Base-by-base conservation (phyloP, 2,329 filamentous ascomycete species). In the Exophiala oligosperma region DNA sequence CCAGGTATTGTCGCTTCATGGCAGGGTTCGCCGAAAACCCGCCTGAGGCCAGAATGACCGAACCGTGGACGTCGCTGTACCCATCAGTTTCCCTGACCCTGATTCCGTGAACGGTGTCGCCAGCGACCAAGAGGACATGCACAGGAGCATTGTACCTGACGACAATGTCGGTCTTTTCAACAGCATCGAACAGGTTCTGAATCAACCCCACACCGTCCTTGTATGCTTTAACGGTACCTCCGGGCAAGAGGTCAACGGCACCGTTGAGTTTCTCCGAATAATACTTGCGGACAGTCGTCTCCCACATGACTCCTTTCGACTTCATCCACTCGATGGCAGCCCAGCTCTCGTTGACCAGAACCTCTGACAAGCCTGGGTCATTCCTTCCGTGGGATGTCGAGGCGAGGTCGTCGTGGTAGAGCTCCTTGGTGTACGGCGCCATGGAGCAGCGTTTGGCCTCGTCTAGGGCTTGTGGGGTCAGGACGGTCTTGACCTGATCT, bases 21-120 rank as follows among this genome's bases (percentile, higher is more conserved):
- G 77, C 73, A 0, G 84, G 74, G 53, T 81, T 86, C 11, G 84
- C 78, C 70, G 88, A 84, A 64, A 88, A 88, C 0, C 85, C 86
- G 1, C 86, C 86, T 9, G 83, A 82, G 1, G 82, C 81, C 1
- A 86, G 69, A 21, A 86, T 73, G 1, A 85, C 74, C 37, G 51
- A 24, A 2, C 56, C 56, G 24, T 54, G 37, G 26, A 55, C 24
- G 38, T 59, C 56, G 40, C 37, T 41, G 47, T 41, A 59, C 5
- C 12, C 14, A 7, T 54, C 51, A 7, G 17, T n/a, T 12, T 29
- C 21, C 3, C 56, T 24, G 21, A 52, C 40, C 23, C 41, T 35
- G 43, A 59, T 52, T 1, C 56, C 56, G 40, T 59, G 40, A 6
- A 59, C 47, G n/a, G 56, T 55, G 2, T 77, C 73, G 9, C 72